Conservation (phyloP, 176 grass and related monocot genomes). For the Carex littledalei region DNA sequence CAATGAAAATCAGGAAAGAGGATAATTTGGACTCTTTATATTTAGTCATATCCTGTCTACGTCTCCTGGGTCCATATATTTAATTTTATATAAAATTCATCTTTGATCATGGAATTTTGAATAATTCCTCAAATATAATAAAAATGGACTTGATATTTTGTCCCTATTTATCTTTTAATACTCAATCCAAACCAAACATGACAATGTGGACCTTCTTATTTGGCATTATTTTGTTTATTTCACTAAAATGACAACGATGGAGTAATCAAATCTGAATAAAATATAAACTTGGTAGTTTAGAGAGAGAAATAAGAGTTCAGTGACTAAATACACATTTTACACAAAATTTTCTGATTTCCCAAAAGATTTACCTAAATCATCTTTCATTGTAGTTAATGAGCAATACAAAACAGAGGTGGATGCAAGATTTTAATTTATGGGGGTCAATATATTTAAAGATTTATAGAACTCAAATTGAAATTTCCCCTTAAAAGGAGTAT, state of each 20-base stretch:
- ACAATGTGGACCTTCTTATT: not conserved
- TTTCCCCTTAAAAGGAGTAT: too few species aligned
- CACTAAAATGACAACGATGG: too few species aligned
- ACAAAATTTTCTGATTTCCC: not conserved
- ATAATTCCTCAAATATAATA: not conserved
- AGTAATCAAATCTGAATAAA: too few species aligned
- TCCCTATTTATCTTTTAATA: not conserved
- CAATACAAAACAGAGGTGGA: not conserved
- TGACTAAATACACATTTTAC: not conserved
- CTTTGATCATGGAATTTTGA: not conserved
- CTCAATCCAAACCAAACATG: not conserved
- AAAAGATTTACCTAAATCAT: too few species aligned
- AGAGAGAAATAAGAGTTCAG: not conserved
- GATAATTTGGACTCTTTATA: too few species aligned
- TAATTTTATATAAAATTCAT: not conserved
- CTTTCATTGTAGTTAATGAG: not conserved
- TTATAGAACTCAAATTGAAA: too few species aligned
- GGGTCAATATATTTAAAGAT: too few species aligned
- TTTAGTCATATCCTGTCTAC: too few species aligned
- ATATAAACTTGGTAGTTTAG: too few species aligned
- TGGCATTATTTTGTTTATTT: not conserved
- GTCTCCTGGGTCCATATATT: not conserved
- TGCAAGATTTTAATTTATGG: too few species aligned
- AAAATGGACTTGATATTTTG: not conserved
- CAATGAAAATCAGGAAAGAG: too few species aligned